These are phyloP conservation scores for Cicer chorassanicum DNA, from an alignment of 306 rosid species.

Conservation along the genomic window DNA sequence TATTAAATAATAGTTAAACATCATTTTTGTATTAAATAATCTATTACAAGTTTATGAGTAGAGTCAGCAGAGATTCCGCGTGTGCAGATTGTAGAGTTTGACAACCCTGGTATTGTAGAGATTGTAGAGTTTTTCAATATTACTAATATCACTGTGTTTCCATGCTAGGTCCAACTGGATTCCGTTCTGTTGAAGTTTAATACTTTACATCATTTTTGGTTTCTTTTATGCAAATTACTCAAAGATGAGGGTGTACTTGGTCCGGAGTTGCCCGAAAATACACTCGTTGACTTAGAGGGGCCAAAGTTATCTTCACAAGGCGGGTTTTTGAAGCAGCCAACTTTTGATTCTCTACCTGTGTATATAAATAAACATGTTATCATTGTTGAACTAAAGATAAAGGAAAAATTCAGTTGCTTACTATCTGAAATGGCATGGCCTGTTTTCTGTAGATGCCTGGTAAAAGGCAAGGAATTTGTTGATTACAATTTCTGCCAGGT, in stretches of 20 bases:
- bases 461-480: constrained; percentile 75
- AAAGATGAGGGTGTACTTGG: constrained; percentile 58
- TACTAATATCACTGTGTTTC: constrained; percentile 44
- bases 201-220: constrained; percentile 82
- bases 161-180: constrained; percentile 78
- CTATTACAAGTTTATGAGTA: background rate
- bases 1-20: background rate
- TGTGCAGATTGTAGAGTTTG: constrained; percentile 1
- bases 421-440: constrained; percentile 86
- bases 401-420: constrained; percentile 56
- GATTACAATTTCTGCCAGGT: constrained; percentile 84
- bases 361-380: constrained; percentile 47
- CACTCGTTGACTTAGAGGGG: constrained; percentile 43
- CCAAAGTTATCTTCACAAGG: constrained; percentile 73
- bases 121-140: constrained; percentile 28
- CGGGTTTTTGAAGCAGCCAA: constrained; percentile 87
- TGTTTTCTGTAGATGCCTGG: constrained; percentile 68
- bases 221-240: constrained; percentile 83
- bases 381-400: constrained; percentile 53
- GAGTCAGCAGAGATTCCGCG: background rate
- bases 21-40: background rate
- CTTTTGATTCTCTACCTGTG: constrained; percentile 53
- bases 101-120: background rate
- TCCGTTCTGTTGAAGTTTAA: constrained; percentile 74
- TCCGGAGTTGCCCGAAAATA: constrained; percentile 45